These are phyloP conservation scores for Candida dendrica DNA, from an alignment of 805 yeast genomes.

Conservation along the genomic window DNA sequence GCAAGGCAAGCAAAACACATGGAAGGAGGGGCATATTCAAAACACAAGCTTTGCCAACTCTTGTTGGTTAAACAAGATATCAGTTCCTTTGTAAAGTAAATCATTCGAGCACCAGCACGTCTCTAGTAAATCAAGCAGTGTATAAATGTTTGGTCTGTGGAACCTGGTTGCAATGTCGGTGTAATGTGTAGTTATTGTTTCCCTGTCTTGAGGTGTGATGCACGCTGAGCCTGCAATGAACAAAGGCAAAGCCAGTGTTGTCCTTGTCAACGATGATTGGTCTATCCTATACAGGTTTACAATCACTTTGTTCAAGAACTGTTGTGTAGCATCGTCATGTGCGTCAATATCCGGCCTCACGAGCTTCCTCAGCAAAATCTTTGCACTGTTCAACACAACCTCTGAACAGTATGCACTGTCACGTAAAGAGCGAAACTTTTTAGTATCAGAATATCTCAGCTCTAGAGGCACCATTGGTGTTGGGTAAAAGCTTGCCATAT, in stretches of 20 bases:
- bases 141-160: slow-evolving; percentile 10
- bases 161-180: slow-evolving; percentile 7
- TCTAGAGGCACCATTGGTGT: slow-evolving; percentile 14
- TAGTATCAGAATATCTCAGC: slow-evolving; percentile 5
- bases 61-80: background rate
- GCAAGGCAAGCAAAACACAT: no score
- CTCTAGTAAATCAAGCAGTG: slow-evolving; percentile 8
- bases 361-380: slow-evolving; percentile 11
- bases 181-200: slow-evolving; percentile 4
- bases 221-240: slow-evolving; percentile 13
- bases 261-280: slow-evolving; percentile 4
- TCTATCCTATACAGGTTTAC: slow-evolving; percentile 5
- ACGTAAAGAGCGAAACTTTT: slow-evolving; percentile 8
- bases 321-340: slow-evolving; percentile 5
- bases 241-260: slow-evolving; percentile 11
- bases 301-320: slow-evolving; percentile 5
- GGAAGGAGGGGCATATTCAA: no score
- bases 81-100: background rate
- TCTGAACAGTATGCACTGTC: slow-evolving; percentile 14
- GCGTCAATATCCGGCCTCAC: slow-evolving; percentile 4
- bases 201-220: slow-evolving; percentile 5
- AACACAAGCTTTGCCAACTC: background rate
- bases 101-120: background rate
- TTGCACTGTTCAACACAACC: slow-evolving; percentile 12
- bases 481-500: slow-evolving; percentile 11